phyloP scores from a whole-genome alignment of 2,329 filamentous ascomycete species.

The Endoconidiophora laricicola region DNA sequence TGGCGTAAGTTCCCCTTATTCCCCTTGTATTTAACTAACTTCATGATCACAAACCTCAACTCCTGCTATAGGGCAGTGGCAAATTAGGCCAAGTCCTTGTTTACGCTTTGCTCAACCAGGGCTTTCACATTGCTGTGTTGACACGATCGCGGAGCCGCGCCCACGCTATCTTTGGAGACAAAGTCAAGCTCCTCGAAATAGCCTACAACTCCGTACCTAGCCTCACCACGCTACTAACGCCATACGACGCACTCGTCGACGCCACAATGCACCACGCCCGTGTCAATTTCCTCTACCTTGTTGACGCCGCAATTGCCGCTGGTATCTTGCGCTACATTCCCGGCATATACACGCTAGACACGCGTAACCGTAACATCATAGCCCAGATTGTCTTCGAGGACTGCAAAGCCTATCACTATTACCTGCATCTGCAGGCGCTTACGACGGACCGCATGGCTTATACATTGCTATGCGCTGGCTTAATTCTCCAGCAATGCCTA shows the following conservation, averaged over 20 bases:
- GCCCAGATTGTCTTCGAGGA: neutral
- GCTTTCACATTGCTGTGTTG: neutral
- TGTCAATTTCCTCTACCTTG: neutral
- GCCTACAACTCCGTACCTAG: neutral
- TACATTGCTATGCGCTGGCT: neutral
- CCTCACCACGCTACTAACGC: neutral
- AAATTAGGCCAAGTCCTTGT: neutral
- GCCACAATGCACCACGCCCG: neutral
- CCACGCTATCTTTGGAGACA: neutral
- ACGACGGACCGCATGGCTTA: neutral
- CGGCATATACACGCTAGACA: neutral
- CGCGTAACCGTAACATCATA: neutral
- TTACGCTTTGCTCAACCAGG: neutral
- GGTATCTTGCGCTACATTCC: conserved; percentile 2
- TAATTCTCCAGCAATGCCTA: neutral
- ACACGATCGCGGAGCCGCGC: neutral
- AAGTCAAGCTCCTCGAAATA: neutral
- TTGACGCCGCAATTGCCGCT: conserved; percentile 2
- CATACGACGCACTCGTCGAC: neutral
- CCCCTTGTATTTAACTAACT: neutral
- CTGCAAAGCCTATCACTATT: conserved; percentile 2
- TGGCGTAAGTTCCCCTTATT: neutral
- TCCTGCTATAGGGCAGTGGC: neutral
- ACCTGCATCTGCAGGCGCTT: neutral
- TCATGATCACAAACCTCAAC: neutral